A percentile compares a stretch with the other conserved stretches of the same genome.
phyloP scores from a whole-genome alignment of 2,329 filamentous ascomycete species.

The Aspergillus pseudonomiae region DNA sequence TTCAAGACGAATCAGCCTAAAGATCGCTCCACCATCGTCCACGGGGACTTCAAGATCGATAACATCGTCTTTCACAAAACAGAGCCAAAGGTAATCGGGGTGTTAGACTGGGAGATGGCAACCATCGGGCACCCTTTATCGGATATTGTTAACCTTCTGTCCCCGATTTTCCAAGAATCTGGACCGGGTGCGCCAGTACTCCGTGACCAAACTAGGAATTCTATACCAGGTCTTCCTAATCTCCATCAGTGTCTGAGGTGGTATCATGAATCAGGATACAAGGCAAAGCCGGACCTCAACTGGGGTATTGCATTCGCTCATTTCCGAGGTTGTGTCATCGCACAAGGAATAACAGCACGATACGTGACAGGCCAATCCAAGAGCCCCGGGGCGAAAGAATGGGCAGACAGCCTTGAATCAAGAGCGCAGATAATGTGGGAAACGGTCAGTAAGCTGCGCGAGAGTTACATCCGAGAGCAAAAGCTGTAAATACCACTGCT shows the following conservation, averaged over 20 bases:
- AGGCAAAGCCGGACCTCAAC: background rate
- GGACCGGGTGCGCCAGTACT: background rate
- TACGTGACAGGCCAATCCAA: background rate
- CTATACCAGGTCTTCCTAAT: background rate
- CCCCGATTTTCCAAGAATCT: background rate
- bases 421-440: background rate
- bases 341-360: background rate
- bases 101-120: constrained; percentile 11
- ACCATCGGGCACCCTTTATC: constrained; percentile 9
- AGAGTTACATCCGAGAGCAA: background rate
- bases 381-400: background rate
- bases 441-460: background rate
- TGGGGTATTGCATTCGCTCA: constrained; percentile 1
- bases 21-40: constrained; percentile 5
- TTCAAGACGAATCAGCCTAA: constrained; percentile 2
- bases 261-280: background rate
- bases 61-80: constrained; percentile 10
- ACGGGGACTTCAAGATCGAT: constrained; percentile 15
- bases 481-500: background rate
- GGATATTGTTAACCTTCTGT: background rate
- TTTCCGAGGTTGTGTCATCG: background rate
- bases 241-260: background rate
- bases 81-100: constrained; percentile 5
- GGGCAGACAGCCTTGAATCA: background rate
- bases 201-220: no score